Percentiles rank a stretch among this genome's conserved stretches.
Conservation (phyloP, 805 yeast genomes). For the Lipomyces mesembrius region DNA sequence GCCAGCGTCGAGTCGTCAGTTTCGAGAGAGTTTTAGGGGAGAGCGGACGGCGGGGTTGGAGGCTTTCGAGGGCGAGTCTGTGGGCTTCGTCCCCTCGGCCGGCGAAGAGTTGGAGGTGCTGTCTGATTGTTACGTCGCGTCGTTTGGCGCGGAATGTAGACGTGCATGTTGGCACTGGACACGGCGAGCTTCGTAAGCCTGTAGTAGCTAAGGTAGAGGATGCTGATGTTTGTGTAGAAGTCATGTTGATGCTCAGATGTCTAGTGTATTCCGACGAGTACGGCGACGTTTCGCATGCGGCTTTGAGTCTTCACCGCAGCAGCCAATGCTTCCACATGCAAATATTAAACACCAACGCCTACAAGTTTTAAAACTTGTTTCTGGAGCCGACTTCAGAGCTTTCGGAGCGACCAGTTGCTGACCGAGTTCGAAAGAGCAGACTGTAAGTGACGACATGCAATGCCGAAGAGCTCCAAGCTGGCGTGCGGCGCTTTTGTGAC, state of each 20-base stretch:
- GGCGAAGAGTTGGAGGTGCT: slow-evolving; percentile 10
- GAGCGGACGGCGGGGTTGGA: not conserved
- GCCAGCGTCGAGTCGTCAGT: slow-evolving; percentile 11
- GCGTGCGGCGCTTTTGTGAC: not conserved
- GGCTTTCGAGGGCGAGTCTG: slow-evolving; percentile 1
- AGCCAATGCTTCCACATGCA: not conserved
- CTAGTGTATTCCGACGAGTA: not conserved
- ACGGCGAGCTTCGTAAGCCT: not conserved
- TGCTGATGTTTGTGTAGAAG: not conserved
- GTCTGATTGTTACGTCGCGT: slow-evolving; percentile 12
- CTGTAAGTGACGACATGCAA: not conserved
- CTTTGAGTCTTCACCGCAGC: not conserved
- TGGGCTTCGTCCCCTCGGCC: slow-evolving; percentile 8
- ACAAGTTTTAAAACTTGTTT: not conserved
- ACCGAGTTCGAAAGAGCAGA: not conserved
- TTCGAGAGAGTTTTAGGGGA: slow-evolving; percentile 8
- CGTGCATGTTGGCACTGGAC: slow-evolving; percentile 10
- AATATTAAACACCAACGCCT: not conserved
- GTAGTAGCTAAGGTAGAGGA: not conserved
- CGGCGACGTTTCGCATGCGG: too few species aligned
- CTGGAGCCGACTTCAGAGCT: not conserved
- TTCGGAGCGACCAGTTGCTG: not conserved
- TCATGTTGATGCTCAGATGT: not conserved
- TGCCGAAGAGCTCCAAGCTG: not conserved
- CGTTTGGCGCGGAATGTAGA: slow-evolving; percentile 10